phyloP scores from a whole-genome alignment of 345 rosid species.

The Geranium brycei region DNA sequence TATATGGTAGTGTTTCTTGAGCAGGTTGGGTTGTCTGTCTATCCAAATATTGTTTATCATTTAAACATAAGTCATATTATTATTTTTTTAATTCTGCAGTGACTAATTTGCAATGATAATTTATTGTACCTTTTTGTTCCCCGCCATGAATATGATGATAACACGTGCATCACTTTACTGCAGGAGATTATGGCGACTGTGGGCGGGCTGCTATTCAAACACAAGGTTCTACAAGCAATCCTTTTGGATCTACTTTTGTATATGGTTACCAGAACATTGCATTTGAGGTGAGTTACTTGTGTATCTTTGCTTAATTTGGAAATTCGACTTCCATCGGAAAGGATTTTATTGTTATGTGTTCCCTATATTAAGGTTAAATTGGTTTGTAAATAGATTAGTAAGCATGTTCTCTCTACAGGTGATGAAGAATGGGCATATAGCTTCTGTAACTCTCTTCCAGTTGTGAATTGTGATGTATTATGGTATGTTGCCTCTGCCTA shows the following conservation, averaged over 20 bases:
- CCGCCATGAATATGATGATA: not conserved
- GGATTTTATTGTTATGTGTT: not conserved
- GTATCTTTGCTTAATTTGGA: not conserved
- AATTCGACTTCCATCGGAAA: not conserved
- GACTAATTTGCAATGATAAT: not conserved
- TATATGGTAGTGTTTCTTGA: not conserved
- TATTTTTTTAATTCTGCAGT: no score
- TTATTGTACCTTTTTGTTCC: not conserved
- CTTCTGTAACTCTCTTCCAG: slow-evolving; percentile 80
- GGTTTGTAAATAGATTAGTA: not conserved
- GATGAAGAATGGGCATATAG: slow-evolving; percentile 89
- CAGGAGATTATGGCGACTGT: slow-evolving; percentile 89
- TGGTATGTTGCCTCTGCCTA: slow-evolving; percentile 5
- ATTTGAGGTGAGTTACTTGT: slow-evolving; percentile 52
- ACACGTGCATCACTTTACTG: slow-evolving; percentile 1
- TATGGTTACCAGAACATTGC: slow-evolving; percentile 89
- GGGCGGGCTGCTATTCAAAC: slow-evolving; percentile 98
- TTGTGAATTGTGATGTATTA: slow-evolving; percentile 49
- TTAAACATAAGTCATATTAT: no score
- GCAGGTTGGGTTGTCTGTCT: no score
- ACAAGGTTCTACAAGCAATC: slow-evolving; percentile 86
- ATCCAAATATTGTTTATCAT: no score
- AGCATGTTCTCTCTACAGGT: slow-evolving; percentile 38
- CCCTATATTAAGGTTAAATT: not conserved
- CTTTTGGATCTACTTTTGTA: slow-evolving; percentile 90